Conservation (phyloP, 1,284 basidiomycete genomes). For the Irpex rosettiformis region DNA sequence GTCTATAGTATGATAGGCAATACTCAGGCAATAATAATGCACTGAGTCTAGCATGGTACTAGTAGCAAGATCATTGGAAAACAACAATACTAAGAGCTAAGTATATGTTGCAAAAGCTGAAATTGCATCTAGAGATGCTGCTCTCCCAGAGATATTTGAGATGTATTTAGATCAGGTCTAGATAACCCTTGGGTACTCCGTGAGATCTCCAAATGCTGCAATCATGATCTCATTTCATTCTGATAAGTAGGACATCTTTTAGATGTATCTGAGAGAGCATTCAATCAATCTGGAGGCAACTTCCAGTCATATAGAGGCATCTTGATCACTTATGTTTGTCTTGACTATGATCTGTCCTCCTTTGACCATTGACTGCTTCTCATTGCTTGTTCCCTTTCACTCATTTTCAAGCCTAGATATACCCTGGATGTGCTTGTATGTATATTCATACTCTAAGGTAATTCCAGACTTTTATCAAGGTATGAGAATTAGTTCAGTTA, state of each 20-base stretch:
- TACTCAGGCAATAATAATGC: too few relatives aligned
- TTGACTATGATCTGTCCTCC: not conserved
- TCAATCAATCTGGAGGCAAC: not conserved
- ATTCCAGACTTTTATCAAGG: not conserved
- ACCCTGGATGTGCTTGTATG: not conserved
- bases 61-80: too few relatives aligned
- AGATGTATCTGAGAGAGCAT: too few relatives aligned
- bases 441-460: not conserved
- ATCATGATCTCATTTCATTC: not conserved
- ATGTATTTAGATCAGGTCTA: not conserved
- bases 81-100: too few relatives aligned
- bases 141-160: not conserved
- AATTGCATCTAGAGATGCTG: not conserved
- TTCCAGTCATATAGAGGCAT: not conserved
- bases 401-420: not conserved
- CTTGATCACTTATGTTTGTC: not conserved
- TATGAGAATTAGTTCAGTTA: too few relatives aligned
- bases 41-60: too few relatives aligned
- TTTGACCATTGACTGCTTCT: not conserved
- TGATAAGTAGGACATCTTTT: not conserved
- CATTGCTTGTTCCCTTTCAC: not conserved
- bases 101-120: not conserved
- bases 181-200: not conserved
- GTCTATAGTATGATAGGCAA: too few relatives aligned
- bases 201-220: not conserved